Evolutionary conservation across 139 green algal species (phyloP).

Genomic region (Coelastrella sp.): DNA sequence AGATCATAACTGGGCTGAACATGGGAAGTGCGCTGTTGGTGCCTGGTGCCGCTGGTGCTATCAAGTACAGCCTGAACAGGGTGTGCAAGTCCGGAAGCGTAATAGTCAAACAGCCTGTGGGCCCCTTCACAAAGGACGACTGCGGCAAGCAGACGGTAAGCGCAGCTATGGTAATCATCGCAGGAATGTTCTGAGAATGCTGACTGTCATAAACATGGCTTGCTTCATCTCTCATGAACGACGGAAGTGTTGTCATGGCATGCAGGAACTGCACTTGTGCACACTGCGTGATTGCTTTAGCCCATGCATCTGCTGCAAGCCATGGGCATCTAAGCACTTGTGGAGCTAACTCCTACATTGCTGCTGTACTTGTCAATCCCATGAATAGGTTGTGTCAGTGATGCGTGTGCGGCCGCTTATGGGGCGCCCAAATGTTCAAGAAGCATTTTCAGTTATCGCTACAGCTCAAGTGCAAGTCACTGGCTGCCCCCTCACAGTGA

Average conservation of each 20-base stretch:
- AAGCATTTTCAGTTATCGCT: not conserved
- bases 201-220: not conserved
- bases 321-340: no score
- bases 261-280: no score
- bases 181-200: not conserved
- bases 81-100: not conserved
- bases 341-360: not conserved
- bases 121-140: constrained; percentile 12
- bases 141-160: constrained; percentile 16
- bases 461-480: not conserved
- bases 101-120: not conserved
- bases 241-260: not conserved
- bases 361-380: not conserved
- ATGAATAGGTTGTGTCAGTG: not conserved
- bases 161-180: not conserved
- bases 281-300: no score
- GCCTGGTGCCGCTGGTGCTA: not conserved
- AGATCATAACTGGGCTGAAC: not conserved
- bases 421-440: not conserved
- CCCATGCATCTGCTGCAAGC: no score
- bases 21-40: not conserved
- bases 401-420: not conserved
- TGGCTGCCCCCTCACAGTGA: not conserved
- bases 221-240: not conserved
- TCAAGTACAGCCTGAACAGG: not conserved